phyloP scores from a whole-genome alignment of 129 eudicot genomes.

The Helichrysum umbraculigerum region DNA sequence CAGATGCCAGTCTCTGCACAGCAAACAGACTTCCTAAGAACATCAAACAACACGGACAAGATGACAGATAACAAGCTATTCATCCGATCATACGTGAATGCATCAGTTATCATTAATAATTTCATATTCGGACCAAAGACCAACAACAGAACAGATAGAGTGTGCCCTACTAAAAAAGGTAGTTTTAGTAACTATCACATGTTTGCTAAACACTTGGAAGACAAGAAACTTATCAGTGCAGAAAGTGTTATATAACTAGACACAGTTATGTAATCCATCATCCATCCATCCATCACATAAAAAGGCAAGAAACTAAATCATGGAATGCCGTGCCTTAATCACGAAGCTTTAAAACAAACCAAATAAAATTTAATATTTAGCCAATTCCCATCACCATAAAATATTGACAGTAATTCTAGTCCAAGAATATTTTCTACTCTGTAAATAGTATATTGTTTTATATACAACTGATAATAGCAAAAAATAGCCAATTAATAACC shows the following conservation, averaged over 20 bases:
- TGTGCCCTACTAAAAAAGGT: not conserved
- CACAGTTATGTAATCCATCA: not conserved
- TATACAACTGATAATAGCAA: not conserved
- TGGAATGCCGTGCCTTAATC: not conserved
- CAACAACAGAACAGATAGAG: not conserved
- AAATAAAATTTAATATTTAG: not conserved
- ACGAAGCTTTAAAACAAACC: not conserved
- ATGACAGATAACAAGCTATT: not conserved
- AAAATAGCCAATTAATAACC: not conserved
- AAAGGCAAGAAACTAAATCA: not conserved
- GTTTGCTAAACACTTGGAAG: not conserved
- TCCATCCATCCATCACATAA: not conserved
- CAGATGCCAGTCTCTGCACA: slow-evolving; percentile 79
- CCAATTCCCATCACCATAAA: not conserved
- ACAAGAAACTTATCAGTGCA: not conserved
- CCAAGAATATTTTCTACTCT: not conserved
- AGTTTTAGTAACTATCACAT: not conserved
- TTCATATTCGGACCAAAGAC: slow-evolving; percentile 2
- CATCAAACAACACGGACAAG: not conserved
- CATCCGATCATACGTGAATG: not conserved
- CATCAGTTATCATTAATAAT: not conserved
- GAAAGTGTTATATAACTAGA: not conserved
- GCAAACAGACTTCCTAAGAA: not conserved
- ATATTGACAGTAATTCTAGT: not conserved
- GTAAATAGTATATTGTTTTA: not conserved